Evolutionary conservation across 345 rosid genomes (phyloP).

Genomic region (Euclidium syriacum): DNA sequence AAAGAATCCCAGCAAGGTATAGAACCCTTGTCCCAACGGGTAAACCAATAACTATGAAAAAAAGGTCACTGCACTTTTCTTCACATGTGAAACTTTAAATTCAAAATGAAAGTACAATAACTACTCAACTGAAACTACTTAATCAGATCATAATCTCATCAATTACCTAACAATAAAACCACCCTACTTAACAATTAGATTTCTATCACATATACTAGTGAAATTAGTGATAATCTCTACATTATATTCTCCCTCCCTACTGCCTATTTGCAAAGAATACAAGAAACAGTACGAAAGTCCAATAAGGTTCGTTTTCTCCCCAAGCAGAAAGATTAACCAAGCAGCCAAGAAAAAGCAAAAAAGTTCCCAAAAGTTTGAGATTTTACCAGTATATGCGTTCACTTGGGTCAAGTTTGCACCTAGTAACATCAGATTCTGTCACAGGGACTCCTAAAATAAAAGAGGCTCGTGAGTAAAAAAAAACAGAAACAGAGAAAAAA

Average conservation of each 20-base stretch:
- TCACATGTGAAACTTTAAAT: neutral
- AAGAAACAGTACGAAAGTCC: neutral
- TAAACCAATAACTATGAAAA: no score
- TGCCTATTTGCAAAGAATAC: neutral
- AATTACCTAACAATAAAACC: neutral
- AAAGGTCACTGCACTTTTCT: neutral
- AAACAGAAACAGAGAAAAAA: neutral
- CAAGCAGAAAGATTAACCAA: neutral
- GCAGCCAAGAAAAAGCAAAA: neutral
- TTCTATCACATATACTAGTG: neutral
- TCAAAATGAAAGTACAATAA: neutral
- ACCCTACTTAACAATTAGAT: neutral
- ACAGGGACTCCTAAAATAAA: slow-evolving; percentile 14
- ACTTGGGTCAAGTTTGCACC: slow-evolving; percentile 16
- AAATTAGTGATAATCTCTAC: neutral
- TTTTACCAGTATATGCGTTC: slow-evolving; percentile 28
- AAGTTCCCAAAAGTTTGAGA: neutral
- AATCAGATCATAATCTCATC: slow-evolving; percentile 5
- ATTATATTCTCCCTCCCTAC: neutral
- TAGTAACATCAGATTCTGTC: slow-evolving; percentile 11
- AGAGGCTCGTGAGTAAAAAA: neutral
- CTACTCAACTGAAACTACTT: neutral
- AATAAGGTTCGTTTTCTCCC: neutral
- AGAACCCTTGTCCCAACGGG: no score
- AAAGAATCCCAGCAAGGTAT: no score